Evolutionary conservation across 2,329 filamentous ascomycete species (phyloP).

Genomic region (Monilinia aucupariae): DNA sequence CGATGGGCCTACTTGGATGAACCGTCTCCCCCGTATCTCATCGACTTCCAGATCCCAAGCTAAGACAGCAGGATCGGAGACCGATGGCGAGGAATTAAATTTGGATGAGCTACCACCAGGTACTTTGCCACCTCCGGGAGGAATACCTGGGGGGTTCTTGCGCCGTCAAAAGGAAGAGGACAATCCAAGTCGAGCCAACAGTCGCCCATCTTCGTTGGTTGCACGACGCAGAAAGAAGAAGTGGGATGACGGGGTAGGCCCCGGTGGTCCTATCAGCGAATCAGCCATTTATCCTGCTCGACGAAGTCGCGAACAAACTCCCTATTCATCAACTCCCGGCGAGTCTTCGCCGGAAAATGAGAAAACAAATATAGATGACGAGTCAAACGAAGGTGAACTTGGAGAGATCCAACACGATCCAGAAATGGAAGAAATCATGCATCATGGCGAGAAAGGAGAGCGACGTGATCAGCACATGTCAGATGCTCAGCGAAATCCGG

Average conservation of each 20-base stretch:
- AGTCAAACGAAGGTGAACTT: conserved; percentile 32
- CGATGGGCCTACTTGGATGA: conserved; percentile 91
- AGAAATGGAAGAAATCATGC: conserved; percentile 35
- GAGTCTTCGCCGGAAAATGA: conserved; percentile 29
- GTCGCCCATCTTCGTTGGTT: conserved; percentile 55
- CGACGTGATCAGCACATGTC: conserved; percentile 34
- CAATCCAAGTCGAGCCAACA: conserved; percentile 46
- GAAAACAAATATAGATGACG: conserved; percentile 31
- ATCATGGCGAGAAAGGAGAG: conserved; percentile 34
- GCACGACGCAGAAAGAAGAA: conserved; percentile 60
- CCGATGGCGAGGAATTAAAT: conserved; percentile 62
- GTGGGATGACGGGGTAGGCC: conserved; percentile 66
- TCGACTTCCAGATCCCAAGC: conserved; percentile 73
- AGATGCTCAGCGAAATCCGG: conserved; percentile 32
- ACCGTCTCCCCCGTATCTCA: conserved; percentile 69
- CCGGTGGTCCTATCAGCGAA: conserved; percentile 81
- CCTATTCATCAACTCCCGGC: conserved; percentile 32
- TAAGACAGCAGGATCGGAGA: conserved; percentile 72
- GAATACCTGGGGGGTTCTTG: conserved; percentile 69
- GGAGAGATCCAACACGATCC: conserved; percentile 35
- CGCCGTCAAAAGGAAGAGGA: conserved; percentile 78
- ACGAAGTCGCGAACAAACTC: conserved; percentile 30
- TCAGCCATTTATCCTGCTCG: conserved; percentile 75
- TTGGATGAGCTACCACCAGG: conserved; percentile 59
- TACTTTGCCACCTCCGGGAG: conserved; percentile 66